A percentile compares a stretch with the other conserved stretches of the same genome.
Conservation (phyloP, 176 grass and related monocot genomes). For the Oryza meridionalis region DNA sequence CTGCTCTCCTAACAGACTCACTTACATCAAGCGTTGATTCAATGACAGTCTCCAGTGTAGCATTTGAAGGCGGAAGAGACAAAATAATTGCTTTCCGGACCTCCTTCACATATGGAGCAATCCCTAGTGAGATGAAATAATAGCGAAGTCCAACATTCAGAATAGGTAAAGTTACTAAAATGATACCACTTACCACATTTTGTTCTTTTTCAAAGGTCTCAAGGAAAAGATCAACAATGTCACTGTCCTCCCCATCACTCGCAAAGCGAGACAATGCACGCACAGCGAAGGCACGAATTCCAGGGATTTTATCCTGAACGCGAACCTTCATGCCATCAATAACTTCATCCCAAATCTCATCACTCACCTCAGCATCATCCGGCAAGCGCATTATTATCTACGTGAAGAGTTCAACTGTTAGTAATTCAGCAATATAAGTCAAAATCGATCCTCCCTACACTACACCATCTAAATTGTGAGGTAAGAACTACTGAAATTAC, state of each 20-base stretch:
- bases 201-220: conserved; percentile 66
- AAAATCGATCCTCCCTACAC: neutral
- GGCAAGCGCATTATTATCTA: conserved; percentile 84
- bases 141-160: neutral
- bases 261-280: conserved; percentile 82
- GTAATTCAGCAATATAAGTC: neutral
- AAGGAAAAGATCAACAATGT: conserved; percentile 72
- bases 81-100: conserved; percentile 72
- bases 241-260: conserved; percentile 59
- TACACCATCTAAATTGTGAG: neutral
- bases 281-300: conserved; percentile 71
- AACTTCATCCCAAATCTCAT: conserved; percentile 87
- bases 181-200: conserved; percentile 66
- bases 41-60: conserved; percentile 70
- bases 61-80: conserved; percentile 77
- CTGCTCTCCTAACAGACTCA: conserved; percentile 72
- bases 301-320: conserved; percentile 70
- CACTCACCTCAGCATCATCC: conserved; percentile 80
- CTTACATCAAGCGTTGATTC: conserved; percentile 70
- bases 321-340: conserved; percentile 79
- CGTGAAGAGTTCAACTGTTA: conserved; percentile 22
- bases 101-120: conserved; percentile 59
- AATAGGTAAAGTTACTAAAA: conserved; percentile 16
- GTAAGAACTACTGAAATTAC: neutral
- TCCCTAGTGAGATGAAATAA: conserved; percentile 20